phyloP scores from a whole-genome alignment of 1,139 yeast species.

The Blastobotrys malaysiensis region DNA sequence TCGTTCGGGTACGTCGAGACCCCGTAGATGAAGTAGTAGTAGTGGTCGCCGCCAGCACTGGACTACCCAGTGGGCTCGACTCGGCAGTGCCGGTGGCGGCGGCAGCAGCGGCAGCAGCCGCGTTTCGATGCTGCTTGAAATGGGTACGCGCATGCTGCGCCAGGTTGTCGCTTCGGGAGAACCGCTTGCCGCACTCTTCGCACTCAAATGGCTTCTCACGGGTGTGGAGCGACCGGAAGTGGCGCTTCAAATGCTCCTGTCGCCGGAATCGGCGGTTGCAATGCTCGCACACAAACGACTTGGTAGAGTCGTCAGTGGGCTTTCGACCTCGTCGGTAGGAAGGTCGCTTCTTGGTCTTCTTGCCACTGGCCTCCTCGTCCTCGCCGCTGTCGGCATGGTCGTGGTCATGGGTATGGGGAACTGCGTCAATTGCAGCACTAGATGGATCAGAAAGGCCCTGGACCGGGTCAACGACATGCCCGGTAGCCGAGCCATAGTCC shows the following conservation, averaged over 20 bases:
- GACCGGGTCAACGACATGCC: neutral
- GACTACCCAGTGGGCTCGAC: neutral
- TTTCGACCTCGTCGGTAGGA: constrained; percentile 30
- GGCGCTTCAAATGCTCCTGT: constrained; percentile 76
- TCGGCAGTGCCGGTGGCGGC: neutral
- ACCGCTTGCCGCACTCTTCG: constrained; percentile 62
- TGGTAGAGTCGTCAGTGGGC: constrained; percentile 27
- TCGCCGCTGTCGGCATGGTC: neutral
- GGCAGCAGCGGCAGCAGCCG: neutral
- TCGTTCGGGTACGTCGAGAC: neutral
- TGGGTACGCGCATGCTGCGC: constrained; percentile 73
- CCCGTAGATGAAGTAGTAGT: neutral
- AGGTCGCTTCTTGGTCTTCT: constrained; percentile 1
- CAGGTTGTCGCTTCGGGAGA: constrained; percentile 69
- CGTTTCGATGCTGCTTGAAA: constrained; percentile 7
- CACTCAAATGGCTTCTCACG: constrained; percentile 73
- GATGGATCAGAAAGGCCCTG: neutral
- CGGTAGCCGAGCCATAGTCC: neutral
- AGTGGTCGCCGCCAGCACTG: neutral
- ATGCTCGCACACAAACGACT: constrained; percentile 31
- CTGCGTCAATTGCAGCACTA: neutral
- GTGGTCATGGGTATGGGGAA: neutral
- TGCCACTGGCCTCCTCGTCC: constrained; percentile 1
- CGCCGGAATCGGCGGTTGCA: constrained; percentile 50
- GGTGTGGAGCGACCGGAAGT: constrained; percentile 62